Evolutionary conservation across 2,329 filamentous ascomycete species (phyloP).

Genomic region (Mycosphaerella sp.): DNA sequence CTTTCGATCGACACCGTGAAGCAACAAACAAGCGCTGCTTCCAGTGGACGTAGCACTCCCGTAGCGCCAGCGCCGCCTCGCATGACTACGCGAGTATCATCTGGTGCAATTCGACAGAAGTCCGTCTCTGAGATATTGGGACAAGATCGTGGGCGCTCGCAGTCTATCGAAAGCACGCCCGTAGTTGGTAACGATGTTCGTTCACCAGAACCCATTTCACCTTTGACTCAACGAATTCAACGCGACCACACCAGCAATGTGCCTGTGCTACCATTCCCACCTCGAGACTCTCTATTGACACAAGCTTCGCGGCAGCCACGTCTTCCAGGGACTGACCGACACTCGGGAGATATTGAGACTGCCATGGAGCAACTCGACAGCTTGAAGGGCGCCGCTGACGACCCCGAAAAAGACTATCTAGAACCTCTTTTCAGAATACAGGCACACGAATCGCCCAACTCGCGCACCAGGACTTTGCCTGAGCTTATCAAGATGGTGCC

Average conservation of each 20-base stretch:
- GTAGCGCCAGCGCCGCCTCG: conserved; percentile 33
- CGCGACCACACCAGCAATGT: conserved; percentile 3
- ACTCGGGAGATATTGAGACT: conserved; percentile 5
- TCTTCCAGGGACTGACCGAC: conserved; percentile 7
- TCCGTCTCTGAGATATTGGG: conserved; percentile 68
- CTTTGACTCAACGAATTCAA: conserved; percentile 39
- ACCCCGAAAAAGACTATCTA: conserved; percentile 53
- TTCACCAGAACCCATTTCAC: conserved; percentile 32
- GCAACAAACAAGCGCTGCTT: conserved; percentile 12
- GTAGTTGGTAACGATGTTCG: conserved; percentile 7
- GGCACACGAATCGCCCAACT: conserved; percentile 52
- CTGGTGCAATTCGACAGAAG: conserved; percentile 64
- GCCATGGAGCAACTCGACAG: conserved; percentile 31
- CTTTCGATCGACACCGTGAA: conserved; percentile 23
- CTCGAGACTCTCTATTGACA: not conserved
- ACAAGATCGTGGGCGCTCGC: conserved; percentile 48
- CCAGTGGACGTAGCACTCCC: conserved; percentile 8
- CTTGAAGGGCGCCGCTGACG: conserved; percentile 43
- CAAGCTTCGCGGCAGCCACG: conserved; percentile 10
- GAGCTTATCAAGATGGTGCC: conserved; percentile 74
- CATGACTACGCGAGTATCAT: conserved; percentile 64
- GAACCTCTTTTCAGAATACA: conserved; percentile 55
- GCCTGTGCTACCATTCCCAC: not conserved
- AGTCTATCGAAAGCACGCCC: conserved; percentile 9
- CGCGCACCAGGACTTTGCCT: conserved; percentile 49